Base-by-base conservation (phyloP, 805 yeast species). In the Candida oleophila region DNA sequence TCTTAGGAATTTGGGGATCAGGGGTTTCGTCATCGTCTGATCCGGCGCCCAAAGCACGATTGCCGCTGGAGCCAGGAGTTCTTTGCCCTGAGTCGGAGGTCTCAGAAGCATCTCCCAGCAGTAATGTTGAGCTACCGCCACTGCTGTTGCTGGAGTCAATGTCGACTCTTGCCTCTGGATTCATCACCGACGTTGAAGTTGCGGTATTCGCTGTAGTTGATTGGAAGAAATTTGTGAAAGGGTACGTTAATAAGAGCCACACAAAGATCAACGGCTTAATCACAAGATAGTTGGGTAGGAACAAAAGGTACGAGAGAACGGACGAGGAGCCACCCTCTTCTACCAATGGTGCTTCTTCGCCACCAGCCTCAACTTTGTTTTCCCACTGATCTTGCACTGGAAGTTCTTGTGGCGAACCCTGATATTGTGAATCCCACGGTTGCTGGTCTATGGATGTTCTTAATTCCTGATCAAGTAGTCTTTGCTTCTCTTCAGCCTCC, bases 161-260 rank as follows among this genome's bases (percentile, higher is more conserved):
- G 9, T 5, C 30, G 9, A 7, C 30, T 5, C 30, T 11, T 25
- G 9, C 30, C 11, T 25, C 30, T 25, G 30, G 11, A 11, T 25
- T 25, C 11, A 25, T 25, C 30, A 11, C 30, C 5, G 30, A 25
- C 11, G 30, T 11, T 7, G 30, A 25, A 5, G 30, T 25, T 11
- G 30, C 11, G 30, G 30, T 15, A 14, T 33, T 33, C 15, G 18
- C 15, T 15, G n/a, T 12, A 8, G 36, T 33, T 11, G 39, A 19
- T 9, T 36, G 39, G 39, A 41, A 21, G 16, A 32, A 28, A 21
- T 73, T 62, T 15, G 66, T 68, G 49, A 83, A 63, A 0, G 91
- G 91, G 55, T 75, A 80, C 1, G 83, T 73, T 4, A 79, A 47
- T n/a, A 83, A 49, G 43, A 66, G 71, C 78, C 87, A 74, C 1